A percentile compares a stretch with the other conserved stretches of the same genome.
Evolutionary conservation across 345 rosid species (phyloP).

Genomic region (Euphorbia tirucalli): DNA sequence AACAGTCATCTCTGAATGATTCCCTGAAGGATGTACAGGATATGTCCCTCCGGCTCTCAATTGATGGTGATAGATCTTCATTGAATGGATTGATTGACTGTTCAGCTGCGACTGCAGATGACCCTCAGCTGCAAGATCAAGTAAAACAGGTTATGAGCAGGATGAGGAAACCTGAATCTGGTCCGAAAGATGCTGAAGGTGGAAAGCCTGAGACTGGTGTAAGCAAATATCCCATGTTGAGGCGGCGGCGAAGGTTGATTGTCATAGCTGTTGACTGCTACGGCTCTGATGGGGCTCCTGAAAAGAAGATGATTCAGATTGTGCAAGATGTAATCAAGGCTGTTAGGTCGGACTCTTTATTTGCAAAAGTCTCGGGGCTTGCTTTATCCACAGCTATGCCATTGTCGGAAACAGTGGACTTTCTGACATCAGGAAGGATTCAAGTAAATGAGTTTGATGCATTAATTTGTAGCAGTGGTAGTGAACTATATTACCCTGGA

Average conservation of each 20-base stretch:
- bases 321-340: constrained; percentile 69
- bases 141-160: constrained; percentile 71
- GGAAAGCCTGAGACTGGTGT: constrained; percentile 47
- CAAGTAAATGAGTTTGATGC: constrained; percentile 79
- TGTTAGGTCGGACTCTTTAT: constrained; percentile 53
- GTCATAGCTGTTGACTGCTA: constrained; percentile 84
- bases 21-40: constrained; percentile 90
- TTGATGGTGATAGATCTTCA: constrained; percentile 80
- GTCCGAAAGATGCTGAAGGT: constrained; percentile 40
- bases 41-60: constrained; percentile 88
- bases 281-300: constrained; percentile 56
- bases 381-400: constrained; percentile 87
- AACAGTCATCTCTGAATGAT: constrained; percentile 69
- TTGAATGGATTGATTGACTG: constrained; percentile 54
- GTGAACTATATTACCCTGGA: constrained; percentile 88
- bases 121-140: constrained; percentile 53
- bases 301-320: constrained; percentile 51
- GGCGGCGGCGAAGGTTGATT: constrained; percentile 68
- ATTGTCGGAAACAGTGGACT: constrained; percentile 50
- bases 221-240: constrained; percentile 73
- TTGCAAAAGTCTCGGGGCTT: constrained; percentile 63
- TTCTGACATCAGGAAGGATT: constrained; percentile 63
- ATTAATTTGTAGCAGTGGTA: constrained; percentile 86
- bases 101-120: constrained; percentile 35
- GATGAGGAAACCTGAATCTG: constrained; percentile 54